A percentile compares a stretch with the other conserved stretches of the same genome.
Evolutionary conservation across 345 rosid genomes (phyloP).

Genomic region (Moricandia moricandioides): DNA sequence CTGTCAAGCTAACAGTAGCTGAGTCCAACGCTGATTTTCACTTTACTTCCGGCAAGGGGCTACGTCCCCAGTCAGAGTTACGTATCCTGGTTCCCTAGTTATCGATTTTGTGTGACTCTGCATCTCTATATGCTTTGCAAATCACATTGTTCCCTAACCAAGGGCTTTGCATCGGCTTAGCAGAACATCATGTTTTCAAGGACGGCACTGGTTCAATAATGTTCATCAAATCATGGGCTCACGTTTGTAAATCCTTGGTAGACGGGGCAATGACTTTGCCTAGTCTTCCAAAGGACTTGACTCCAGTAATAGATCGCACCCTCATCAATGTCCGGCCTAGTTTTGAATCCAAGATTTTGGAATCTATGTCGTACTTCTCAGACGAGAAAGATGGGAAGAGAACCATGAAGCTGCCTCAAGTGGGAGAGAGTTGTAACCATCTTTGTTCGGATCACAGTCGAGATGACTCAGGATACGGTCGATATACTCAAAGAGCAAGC

Average conservation of each 20-base stretch:
- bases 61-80: neutral
- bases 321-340: constrained; percentile 16
- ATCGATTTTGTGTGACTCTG: neutral
- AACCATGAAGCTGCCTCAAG: neutral
- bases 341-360: constrained; percentile 10
- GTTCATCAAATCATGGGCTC: constrained; percentile 38
- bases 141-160: neutral
- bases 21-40: neutral
- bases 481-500: constrained; percentile 18
- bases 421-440: neutral
- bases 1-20: neutral
- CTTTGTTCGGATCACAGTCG: neutral
- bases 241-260: constrained; percentile 7
- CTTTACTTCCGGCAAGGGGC: neutral
- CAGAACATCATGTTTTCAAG: neutral
- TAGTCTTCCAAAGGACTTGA: neutral
- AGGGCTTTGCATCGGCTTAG: neutral
- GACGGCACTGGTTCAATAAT: constrained; percentile 16
- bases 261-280: neutral
- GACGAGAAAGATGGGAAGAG: constrained; percentile 7
- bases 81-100: neutral
- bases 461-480: constrained; percentile 20
- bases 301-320: constrained; percentile 32
- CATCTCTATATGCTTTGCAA: neutral
- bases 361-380: neutral